A percentile compares a stretch with the other conserved stretches of the same genome.
Conservation (phyloP, 1,284 basidiomycete genomes). For the Ganoderma boninense region DNA sequence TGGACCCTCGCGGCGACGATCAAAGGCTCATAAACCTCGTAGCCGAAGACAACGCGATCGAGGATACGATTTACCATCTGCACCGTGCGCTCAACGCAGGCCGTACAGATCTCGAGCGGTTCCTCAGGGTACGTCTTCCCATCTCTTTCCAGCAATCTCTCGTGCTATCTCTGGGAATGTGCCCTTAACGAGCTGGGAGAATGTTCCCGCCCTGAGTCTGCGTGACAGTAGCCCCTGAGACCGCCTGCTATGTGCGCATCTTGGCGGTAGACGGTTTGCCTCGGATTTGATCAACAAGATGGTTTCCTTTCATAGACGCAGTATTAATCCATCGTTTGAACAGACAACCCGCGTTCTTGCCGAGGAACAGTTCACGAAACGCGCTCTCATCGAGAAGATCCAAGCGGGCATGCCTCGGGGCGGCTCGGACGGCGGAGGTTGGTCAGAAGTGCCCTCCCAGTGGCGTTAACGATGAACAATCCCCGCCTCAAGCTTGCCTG, state of each 20-base stretch:
- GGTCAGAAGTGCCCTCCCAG: constrained; percentile 29
- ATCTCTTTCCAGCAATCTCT: constrained; percentile 12
- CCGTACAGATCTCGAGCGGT: constrained; percentile 91
- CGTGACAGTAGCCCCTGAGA: constrained; percentile 31
- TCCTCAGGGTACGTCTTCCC: constrained; percentile 75
- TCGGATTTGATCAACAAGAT: background rate
- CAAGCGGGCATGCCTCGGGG: constrained; percentile 70
- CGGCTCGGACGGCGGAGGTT: constrained; percentile 34
- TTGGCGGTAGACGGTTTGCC: background rate
- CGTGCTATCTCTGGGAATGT: background rate
- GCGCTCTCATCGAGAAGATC: constrained; percentile 91
- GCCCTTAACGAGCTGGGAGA: background rate
- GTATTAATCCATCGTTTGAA: constrained; percentile 40
- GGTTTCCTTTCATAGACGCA: background rate
- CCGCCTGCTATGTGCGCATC: background rate
- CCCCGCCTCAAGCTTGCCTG: background rate
- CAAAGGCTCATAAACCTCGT: constrained; percentile 90
- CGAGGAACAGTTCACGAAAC: constrained; percentile 94
- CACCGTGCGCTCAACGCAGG: constrained; percentile 94
- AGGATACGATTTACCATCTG: constrained; percentile 98
- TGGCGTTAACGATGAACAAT: constrained; percentile 28
- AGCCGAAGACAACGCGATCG: constrained; percentile 98
- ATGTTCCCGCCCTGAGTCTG: constrained; percentile 18
- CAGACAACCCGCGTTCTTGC: constrained; percentile 89
- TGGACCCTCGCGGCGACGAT: constrained; percentile 17